Evolutionary conservation across 495 filamentous ascomycete species (phyloP), one percentile per base, ranked within the genome.

Genomic region (Halenospora varia): DNA sequence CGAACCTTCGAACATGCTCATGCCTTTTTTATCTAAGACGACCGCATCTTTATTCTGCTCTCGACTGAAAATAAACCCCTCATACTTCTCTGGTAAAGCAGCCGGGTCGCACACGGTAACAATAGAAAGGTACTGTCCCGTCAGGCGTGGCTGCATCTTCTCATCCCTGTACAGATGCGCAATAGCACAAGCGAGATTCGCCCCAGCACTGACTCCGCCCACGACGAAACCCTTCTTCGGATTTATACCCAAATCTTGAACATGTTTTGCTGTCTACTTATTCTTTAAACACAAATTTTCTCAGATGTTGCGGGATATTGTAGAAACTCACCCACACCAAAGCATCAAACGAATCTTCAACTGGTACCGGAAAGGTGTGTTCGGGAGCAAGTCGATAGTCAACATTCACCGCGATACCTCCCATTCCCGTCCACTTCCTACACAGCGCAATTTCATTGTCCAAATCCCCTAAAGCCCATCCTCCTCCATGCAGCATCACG

Each of bases 301-400:
- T n/a, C n/a, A n/a, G n/a, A 18, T 52, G n/a, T 25, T 24, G n/a
- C 29, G 6, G 29, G 13, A 35, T 35, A 6, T 13, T 35, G 18
- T 18, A 53, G 51, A 42, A 9, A 53, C 66, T 11, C 55, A 79
- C 69, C 78, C 80, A 80, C 61, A 73, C 67, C 50, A 79, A 61
- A 6, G 72, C 73, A 64, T 81, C 78, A 69, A 71, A 79, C 44
- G 71, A 67, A 62, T 83, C 80, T 15, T 81, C 54, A 9, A 70
- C 56, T 18, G 71, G 64, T 0, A 69, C 66, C 0, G 79, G 79
- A 57, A 77, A 82, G n/a, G 68, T 65, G 53, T 75, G 52, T 48
- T 80, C 77, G 0, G 78, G 77, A 0, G 74, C 73, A 3, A 77
- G 67, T 22, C 77, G 71, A 55, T 82, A 81, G 18, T 72, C 72